Conservation (phyloP, 2,329 filamentous ascomycete species). For the Zasmidium citrigriseum region DNA sequence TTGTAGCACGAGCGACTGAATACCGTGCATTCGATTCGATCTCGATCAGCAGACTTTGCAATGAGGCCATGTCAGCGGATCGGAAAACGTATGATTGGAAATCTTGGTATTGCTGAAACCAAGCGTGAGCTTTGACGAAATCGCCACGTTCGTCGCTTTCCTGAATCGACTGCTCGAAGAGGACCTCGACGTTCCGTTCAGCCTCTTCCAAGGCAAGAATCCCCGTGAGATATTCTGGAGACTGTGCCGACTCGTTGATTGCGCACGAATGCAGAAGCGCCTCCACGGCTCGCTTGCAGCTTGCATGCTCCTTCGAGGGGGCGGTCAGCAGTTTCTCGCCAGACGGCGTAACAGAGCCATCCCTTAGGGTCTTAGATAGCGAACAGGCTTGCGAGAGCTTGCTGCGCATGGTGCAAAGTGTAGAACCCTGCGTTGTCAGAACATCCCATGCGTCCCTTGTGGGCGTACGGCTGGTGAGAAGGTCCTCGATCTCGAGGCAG, state of each 20-base stretch:
- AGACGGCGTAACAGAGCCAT: background rate
- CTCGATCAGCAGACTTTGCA: conserved; percentile 12
- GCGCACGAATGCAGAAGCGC: background rate
- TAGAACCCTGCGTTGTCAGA: background rate
- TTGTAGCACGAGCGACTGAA: conserved; percentile 9
- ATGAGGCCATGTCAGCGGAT: conserved; percentile 1
- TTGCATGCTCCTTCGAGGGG: background rate
- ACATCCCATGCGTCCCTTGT: conserved; percentile 18
- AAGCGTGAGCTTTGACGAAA: conserved; percentile 80
- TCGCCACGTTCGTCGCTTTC: conserved; percentile 78
- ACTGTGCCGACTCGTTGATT: background rate
- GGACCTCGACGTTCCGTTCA: conserved; percentile 6
- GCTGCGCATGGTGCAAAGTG: conserved; percentile 11
- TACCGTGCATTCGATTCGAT: conserved; percentile 11
- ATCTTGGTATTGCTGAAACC: conserved; percentile 22
- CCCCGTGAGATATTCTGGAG: background rate
- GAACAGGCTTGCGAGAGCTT: conserved; percentile 2
- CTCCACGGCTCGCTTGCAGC: background rate
- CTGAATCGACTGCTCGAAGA: conserved; percentile 74
- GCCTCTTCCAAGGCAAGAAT: background rate
- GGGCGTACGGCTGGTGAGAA: conserved; percentile 9
- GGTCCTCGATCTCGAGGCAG: conserved; percentile 21
- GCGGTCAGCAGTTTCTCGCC: background rate
- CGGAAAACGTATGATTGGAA: conserved; percentile 11
- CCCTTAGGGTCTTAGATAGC: background rate